phyloP scores from a whole-genome alignment of 208 protist genomes.

The Acanthamoeba divionensis region DNA sequence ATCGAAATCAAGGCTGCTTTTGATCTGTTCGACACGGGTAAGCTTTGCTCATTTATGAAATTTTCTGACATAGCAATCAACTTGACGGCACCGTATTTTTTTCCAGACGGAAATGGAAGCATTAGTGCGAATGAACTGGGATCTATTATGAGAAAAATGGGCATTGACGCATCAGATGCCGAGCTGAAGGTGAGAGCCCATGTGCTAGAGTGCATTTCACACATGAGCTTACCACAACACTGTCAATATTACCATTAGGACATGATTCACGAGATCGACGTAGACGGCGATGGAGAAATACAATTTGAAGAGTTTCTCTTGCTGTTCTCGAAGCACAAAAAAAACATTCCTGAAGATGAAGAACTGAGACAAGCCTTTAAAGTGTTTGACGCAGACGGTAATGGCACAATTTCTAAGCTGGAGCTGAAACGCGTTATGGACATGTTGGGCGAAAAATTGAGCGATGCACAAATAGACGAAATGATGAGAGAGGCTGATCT shows the following conservation, averaged over 20 bases:
- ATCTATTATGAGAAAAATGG: constrained; percentile 97
- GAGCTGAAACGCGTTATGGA: constrained; percentile 87
- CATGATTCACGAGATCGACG: constrained; percentile 95
- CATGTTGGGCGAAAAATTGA: constrained; percentile 85
- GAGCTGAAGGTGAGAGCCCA: not conserved
- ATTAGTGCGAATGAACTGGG: constrained; percentile 96
- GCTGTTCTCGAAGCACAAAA: constrained; percentile 73
- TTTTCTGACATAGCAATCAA: not conserved
- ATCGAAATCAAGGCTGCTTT: not conserved
- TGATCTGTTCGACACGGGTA: not conserved
- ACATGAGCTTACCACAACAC: too few species aligned
- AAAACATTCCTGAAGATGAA: constrained; percentile 79
- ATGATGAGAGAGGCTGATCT: constrained; percentile 81
- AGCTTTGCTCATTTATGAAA: not conserved
- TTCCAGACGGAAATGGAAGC: constrained; percentile 91
- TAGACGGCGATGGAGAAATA: constrained; percentile 96
- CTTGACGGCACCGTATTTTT: not conserved
- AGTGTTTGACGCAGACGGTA: constrained; percentile 78
- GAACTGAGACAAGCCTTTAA: constrained; percentile 77
- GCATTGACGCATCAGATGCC: constrained; percentile 89
- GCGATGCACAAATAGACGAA: constrained; percentile 84
- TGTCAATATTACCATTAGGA: constrained; percentile 89
- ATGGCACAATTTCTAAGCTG: constrained; percentile 74
- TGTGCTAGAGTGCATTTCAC: too few species aligned
- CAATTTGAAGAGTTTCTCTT: constrained; percentile 92